Base-by-base conservation (phyloP, 2,329 filamentous ascomycete genomes). In the Huntiella omanensis region DNA sequence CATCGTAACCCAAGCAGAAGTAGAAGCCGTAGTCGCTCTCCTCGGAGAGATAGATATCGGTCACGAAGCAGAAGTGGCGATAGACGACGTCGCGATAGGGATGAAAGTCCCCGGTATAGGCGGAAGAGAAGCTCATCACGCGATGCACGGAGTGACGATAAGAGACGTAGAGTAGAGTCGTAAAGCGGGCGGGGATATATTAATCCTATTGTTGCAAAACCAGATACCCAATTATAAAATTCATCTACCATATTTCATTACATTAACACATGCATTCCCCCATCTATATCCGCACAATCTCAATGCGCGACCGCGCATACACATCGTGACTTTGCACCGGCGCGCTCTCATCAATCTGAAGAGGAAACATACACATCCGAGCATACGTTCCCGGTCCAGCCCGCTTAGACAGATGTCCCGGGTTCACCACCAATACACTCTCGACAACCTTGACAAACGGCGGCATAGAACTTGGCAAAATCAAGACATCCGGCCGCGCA, bases 391-490 rank as follows among this genome's bases (percentile, higher is more conserved):
- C 91, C 0, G 87, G 71, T 1, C 80, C 86, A 49, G 77, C 78
- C 48, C 83, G 76, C 63, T 93, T 95, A 12, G 85, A 91, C 33
- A 94, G 64, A 43, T 76, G 79, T 4, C 91, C 88, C 0, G 91
- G 88, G 59, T 98, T 98, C 56, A 98, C 80, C 10, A 86, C 77
- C 5, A 96, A 63, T 0, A 95, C 86, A 53, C 80, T 84, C 56
- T 95, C 84, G 8, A 96, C 78, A 37, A 95, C 85, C 74, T 83
- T 92, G 35, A 84, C 83, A 67, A 92, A 94, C 2, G 86, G 80
- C 17, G 83, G 83, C 54, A 96, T 62, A 40, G 80, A 72, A 56
- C 85, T 93, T 1, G 91, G 88, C 40, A 82, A 67, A 41, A 96
- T 68, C 56, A 96, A 62, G 34, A 96, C 70, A 61, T 98, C 91